A percentile compares a stretch with the other conserved stretches of the same genome.
These are phyloP conservation scores for Jamesozyma hellenica DNA, from an alignment of 805 yeast genomes.

Conservation along the genomic window DNA sequence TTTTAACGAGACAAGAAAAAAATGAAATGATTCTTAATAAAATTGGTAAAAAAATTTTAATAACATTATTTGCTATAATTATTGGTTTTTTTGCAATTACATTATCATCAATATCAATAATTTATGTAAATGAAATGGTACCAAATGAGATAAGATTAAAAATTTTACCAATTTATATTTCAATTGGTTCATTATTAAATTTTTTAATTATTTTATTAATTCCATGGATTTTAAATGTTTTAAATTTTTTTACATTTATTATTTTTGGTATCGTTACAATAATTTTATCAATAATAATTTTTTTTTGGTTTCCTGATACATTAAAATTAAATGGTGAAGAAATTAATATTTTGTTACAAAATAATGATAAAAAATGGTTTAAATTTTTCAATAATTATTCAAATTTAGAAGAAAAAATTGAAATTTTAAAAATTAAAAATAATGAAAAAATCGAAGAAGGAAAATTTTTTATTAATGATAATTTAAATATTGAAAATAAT, in stretches of 20 bases:
- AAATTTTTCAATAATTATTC: no score
- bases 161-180: constrained; percentile 38
- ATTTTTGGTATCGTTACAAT: constrained; percentile 31
- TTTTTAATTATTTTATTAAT: constrained; percentile 32
- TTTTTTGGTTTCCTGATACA: constrained; percentile 38
- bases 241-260: constrained; percentile 35
- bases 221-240: constrained; percentile 31
- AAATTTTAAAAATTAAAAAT: no score
- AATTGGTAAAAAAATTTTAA: constrained; percentile 33
- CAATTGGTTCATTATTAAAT: constrained; percentile 36
- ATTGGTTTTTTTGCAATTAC: constrained; percentile 40
- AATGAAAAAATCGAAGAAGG: neutral
- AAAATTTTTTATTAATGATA: neutral
- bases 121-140: constrained; percentile 42
- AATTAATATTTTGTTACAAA: constrained; percentile 17
- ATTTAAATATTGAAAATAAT: neutral
- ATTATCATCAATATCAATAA: constrained; percentile 38
- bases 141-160: constrained; percentile 37
- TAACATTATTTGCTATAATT: constrained; percentile 37
- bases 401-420: neutral
- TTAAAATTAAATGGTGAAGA: constrained; percentile 15
- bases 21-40: constrained; percentile 30
- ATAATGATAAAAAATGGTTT: neutral
- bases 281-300: constrained; percentile 24
- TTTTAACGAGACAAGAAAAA: no score